These are phyloP conservation scores for Candida manassasensis DNA, from an alignment of 805 yeast species.

Conservation along the genomic window DNA sequence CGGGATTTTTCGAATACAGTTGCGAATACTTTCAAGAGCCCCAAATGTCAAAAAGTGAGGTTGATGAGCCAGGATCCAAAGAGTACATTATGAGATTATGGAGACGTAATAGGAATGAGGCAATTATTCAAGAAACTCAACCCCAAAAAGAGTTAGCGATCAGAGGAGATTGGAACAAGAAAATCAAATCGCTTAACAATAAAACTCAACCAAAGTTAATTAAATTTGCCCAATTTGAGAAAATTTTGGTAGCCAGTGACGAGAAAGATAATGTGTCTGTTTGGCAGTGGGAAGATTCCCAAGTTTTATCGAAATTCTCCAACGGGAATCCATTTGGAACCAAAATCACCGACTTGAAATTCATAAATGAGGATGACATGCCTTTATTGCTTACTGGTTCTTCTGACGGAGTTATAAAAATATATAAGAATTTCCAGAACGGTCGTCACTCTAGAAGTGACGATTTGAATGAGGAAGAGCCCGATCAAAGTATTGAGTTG, in stretches of 20 bases:
- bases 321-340: constrained; percentile 87
- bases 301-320: constrained; percentile 62
- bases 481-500: constrained; percentile 43
- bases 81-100: constrained; percentile 78
- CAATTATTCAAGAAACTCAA: constrained; percentile 83
- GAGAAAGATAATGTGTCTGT: constrained; percentile 78
- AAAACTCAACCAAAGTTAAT: constrained; percentile 75
- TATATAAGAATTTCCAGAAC: constrained; percentile 72
- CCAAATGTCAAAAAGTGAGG: constrained; percentile 78
- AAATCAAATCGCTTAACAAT: constrained; percentile 56
- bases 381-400: constrained; percentile 85
- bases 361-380: constrained; percentile 87
- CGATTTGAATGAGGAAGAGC: constrained; percentile 22
- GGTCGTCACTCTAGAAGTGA: constrained; percentile 15
- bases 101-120: constrained; percentile 87
- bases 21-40: constrained; percentile 96
- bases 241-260: constrained; percentile 72
- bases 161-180: constrained; percentile 79
- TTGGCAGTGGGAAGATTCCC: constrained; percentile 77
- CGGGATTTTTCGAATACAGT: constrained; percentile 68
- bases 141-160: constrained; percentile 80
- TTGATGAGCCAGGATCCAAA: constrained; percentile 89
- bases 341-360: constrained; percentile 77
- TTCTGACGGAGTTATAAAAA: constrained; percentile 88
- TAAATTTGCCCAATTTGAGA: constrained; percentile 87